Evolutionary conservation across 202 grass and related monocot species (phyloP), one percentile per base, ranked within the genome.

Genomic region (Zoysia matrella): DNA sequence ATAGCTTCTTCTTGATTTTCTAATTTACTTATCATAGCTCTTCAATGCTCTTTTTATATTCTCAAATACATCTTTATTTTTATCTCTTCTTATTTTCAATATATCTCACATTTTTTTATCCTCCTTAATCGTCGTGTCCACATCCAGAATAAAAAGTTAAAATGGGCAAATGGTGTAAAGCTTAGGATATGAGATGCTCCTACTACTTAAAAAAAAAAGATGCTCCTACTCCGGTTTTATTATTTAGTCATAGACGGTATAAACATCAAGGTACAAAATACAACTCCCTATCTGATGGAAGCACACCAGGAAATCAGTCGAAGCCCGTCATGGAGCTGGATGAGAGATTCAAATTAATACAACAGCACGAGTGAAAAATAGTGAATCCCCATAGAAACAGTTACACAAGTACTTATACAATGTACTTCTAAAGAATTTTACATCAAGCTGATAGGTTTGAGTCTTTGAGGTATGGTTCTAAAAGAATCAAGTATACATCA

Each of bases 381-480:
- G 46, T 55, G 47, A 67, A 48, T 62, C 30, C 41, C 73, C 68
- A 80, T 43, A 43, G 60, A 65, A 43, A 58, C 53, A 11, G 48
- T 89, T 78, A 64, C 5, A 79, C 53, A 83, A 42, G 69, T 53
- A 47, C 78, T 82, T 46, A 6, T 78, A 82, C 62, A 69, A 65
- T 79, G 60, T 42, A 60, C 54, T 82, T 74, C 79, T 86, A 86
- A 81, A 79, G 70, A 86, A 86, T 90, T 74, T 62, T 86, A 86
- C 73, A 79, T 46, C 73, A 79, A 65, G 55, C 54, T 70, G 79
- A 47, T 71, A 58, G 69, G 63, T 73, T 82, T 30, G 39, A 78
- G 49, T 78, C 49, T 67, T 78, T 54, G 40, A 62, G 52, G 84
- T 78, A 82, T 74, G 42, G 79, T 63, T 78, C 74, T 90, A 82